Conservation (phyloP, 148 eudicot genomes). For the Camellia sinensis region DNA sequence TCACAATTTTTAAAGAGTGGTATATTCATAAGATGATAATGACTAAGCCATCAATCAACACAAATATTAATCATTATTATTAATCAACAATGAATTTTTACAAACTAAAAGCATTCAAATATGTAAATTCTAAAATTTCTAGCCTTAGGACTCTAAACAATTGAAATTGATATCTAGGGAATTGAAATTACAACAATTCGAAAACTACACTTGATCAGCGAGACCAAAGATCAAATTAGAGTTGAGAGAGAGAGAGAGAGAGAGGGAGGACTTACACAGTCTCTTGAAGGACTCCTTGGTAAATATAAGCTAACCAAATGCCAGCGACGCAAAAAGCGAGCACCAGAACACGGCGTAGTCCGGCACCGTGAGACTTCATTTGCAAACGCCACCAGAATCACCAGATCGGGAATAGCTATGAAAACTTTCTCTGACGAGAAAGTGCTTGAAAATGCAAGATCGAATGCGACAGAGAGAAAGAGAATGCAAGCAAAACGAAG, state of each 20-base stretch:
- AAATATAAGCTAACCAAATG: constrained; percentile 95
- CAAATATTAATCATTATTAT: background rate
- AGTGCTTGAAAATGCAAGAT: no score
- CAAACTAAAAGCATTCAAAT: background rate
- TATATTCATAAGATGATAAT: background rate
- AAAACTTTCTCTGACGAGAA: no score
- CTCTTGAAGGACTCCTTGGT: constrained; percentile 97
- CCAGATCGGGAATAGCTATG: no score
- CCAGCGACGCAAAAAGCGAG: constrained; percentile 79
- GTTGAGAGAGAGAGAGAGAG: background rate
- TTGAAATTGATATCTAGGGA: background rate
- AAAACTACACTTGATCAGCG: background rate
- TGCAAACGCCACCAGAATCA: background rate
- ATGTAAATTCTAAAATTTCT: background rate
- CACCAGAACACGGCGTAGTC: constrained; percentile 67
- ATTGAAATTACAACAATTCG: background rate
- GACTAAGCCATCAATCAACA: background rate
- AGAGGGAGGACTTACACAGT: constrained; percentile 48
- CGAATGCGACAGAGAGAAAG: no score
- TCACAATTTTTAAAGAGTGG: background rate
- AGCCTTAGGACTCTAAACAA: background rate
- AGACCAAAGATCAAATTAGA: background rate
- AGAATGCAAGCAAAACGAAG: no score
- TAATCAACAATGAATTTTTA: background rate
- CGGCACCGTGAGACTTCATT: constrained; percentile 72